Evolutionary conservation across 169 alveolate species (phyloP).

Genomic region (Toxoplasma gondii): DNA sequence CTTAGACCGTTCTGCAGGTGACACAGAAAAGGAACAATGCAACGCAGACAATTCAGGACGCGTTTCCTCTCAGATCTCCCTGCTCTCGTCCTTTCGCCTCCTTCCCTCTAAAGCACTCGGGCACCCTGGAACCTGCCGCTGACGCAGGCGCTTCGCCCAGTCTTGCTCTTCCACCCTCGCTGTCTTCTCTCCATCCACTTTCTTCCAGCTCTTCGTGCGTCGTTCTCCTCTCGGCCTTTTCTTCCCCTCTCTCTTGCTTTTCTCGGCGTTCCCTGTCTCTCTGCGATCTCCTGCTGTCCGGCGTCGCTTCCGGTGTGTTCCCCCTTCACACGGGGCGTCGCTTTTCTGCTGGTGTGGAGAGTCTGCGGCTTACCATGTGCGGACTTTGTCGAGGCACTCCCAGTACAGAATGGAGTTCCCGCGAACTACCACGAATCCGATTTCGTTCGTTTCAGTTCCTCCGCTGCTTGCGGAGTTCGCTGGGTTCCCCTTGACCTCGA

Average conservation of each 20-base stretch:
- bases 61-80: not conserved
- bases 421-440: conserved; percentile 97
- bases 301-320: not conserved
- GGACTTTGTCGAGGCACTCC: conserved; percentile 98
- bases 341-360: not conserved
- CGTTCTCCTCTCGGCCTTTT: no score
- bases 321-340: no score
- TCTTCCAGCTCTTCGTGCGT: no score
- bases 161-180: no score
- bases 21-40: no score
- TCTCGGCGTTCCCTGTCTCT: not conserved
- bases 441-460: conserved; percentile 81
- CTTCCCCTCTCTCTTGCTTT: not conserved
- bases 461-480: conserved; percentile 62
- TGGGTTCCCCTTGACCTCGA: conserved; percentile 83
- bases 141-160: no score
- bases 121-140: no score
- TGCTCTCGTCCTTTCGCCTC: not conserved
- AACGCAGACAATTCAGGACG: no score
- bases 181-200: no score
- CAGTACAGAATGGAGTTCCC: conserved; percentile 98
- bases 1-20: no score
- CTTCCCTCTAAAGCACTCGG: no score
- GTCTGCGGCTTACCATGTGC: conserved; percentile 17
- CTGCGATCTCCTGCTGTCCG: not conserved